Evolutionary conservation across 345 rosid genomes (phyloP), one percentile per base, ranked within the genome.

Genomic region (Lagerstroemia speciosa): DNA sequence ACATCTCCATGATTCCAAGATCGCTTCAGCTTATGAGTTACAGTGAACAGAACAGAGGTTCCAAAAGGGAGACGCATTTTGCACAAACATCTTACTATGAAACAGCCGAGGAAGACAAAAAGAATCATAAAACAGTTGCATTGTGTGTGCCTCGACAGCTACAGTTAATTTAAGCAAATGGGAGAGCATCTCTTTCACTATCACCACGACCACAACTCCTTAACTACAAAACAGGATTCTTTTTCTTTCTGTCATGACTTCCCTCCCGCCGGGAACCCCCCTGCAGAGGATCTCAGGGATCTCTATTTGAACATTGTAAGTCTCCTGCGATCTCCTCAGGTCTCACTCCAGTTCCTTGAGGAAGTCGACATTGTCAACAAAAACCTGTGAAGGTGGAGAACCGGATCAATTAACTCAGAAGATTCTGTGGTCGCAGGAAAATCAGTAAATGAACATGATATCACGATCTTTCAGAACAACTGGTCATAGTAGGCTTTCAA

Each of bases 301-400:
- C 62, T 67, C 29, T 15, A 33, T 67, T 24, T 24, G 22, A 48
- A 33, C 20, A 60, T 36, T 67, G 60, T 45, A 34, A 26, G 14
- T 31, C 11, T 55, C 1, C 24, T 15, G 48, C 38, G 50, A 58
- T n/a, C 31, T 29, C 30, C 30, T 53, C 29, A 1, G 29, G 10
- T 55, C 82, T 89, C 89, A 90, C 79, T 93, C 98, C 75, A 93
- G 68, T 70, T 93, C 98, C 84, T 90, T 89, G 71, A 87, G 78
- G 76, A 93, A 89, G 65, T 91, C 97, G 37, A 89, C 83, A 69
- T 89, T 91, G 81, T 91, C 98, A 67, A 93, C 97, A 76, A 93
- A 93, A 62, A 93, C 97, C 96, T 91, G 85, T 31, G 33, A n/a
- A 19, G 12, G 43, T 22, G 34, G 26, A 36, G n/a, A 62, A 11